Evolutionary conservation across 2,329 filamentous ascomycete genomes (phyloP).

Genomic region (Emydomyces testavorans): DNA sequence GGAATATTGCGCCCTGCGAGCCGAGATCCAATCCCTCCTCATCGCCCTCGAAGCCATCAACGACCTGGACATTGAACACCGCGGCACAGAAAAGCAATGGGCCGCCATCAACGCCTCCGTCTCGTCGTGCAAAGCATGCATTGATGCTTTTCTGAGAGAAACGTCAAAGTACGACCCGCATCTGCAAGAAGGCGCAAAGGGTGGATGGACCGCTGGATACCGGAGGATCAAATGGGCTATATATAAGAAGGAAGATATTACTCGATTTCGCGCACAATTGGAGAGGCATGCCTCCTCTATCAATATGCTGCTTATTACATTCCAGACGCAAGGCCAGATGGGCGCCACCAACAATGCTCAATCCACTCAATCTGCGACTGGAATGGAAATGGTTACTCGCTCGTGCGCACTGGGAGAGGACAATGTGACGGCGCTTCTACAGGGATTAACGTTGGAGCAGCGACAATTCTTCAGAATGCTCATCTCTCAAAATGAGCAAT

Average conservation of each 20-base stretch:
- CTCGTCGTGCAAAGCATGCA: conserved; percentile 4
- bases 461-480: conserved; percentile 2
- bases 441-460: background rate
- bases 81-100: background rate
- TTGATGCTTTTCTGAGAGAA: background rate
- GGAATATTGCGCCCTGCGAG: background rate
- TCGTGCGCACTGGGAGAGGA: background rate
- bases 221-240: conserved; percentile 13
- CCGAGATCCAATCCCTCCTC: conserved; percentile 3
- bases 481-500: background rate
- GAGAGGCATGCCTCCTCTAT: conserved; percentile 9
- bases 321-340: conserved; percentile 9
- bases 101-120: background rate
- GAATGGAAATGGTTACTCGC: background rate
- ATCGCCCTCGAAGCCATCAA: conserved; percentile 1
- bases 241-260: conserved; percentile 9
- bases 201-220: conserved; percentile 3
- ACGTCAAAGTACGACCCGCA: conserved; percentile 5
- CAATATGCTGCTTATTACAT: conserved; percentile 11
- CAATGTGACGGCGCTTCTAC: background rate
- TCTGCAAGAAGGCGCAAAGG: background rate
- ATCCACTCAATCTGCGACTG: background rate
- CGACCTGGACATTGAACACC: background rate
- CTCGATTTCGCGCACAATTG: conserved; percentile 7
- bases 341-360: background rate